Evolutionary conservation across 441 rosid species (phyloP).

Genomic region (Dalechampia spathulata): DNA sequence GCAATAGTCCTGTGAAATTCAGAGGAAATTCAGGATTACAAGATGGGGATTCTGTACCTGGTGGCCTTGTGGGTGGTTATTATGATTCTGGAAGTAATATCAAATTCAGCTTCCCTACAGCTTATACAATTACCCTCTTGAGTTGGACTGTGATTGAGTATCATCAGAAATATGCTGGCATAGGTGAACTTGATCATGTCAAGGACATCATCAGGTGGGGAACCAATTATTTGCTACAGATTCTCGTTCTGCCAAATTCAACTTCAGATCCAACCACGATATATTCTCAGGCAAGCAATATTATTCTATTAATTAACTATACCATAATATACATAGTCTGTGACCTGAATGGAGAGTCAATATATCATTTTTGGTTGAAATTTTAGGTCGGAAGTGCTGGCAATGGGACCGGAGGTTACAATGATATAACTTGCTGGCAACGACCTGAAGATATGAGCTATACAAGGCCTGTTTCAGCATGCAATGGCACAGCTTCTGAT

Average conservation of each 20-base stretch:
- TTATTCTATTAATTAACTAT: not conserved
- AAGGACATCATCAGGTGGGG: slow-evolving; percentile 59
- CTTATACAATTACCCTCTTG: slow-evolving; percentile 47
- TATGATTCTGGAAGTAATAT: slow-evolving; percentile 62
- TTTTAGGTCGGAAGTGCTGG: slow-evolving; percentile 42
- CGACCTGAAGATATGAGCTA: slow-evolving; percentile 59
- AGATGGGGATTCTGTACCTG: slow-evolving; percentile 33
- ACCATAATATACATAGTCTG: no score
- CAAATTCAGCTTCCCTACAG: slow-evolving; percentile 57
- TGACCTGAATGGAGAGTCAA: not conserved
- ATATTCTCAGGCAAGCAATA: slow-evolving; percentile 49
- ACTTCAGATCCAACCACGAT: slow-evolving; percentile 18
- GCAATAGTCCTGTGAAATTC: slow-evolving; percentile 37
- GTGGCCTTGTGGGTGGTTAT: slow-evolving; percentile 43
- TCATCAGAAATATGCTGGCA: slow-evolving; percentile 40
- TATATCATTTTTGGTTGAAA: not conserved
- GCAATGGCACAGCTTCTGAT: slow-evolving; percentile 39
- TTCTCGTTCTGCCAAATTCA: slow-evolving; percentile 27
- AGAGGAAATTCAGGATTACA: slow-evolving; percentile 46
- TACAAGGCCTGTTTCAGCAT: slow-evolving; percentile 34
- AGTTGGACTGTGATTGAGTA: slow-evolving; percentile 64
- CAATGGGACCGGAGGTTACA: slow-evolving; percentile 20
- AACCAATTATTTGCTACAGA: slow-evolving; percentile 48
- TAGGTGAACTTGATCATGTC: slow-evolving; percentile 53
- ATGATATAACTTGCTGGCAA: slow-evolving; percentile 52